These are phyloP conservation scores for Lactifluus piperatus DNA, from an alignment of 768 basidiomycete species.

Conservation along the genomic window DNA sequence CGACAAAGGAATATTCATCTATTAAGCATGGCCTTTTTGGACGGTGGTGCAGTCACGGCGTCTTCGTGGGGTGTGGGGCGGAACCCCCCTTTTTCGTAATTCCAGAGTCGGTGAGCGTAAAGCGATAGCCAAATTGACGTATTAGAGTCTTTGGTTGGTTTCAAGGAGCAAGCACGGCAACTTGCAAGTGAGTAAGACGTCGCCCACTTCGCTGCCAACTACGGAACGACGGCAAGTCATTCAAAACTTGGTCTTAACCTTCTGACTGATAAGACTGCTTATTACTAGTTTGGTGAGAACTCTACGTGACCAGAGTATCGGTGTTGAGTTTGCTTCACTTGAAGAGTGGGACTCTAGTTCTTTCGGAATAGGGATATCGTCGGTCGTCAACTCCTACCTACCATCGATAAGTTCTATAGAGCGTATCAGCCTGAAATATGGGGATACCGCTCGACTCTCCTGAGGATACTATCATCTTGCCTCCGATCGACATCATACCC, in stretches of 20 bases:
- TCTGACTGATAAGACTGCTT: neutral
- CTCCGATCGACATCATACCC: constrained; percentile 33
- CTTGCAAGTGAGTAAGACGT: too few relatives aligned
- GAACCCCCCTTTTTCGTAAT: too few relatives aligned
- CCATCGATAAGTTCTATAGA: neutral
- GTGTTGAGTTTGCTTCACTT: neutral
- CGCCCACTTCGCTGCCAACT: too few relatives aligned
- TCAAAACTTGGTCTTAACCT: neutral
- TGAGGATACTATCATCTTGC: constrained; percentile 34
- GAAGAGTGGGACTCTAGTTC: neutral
- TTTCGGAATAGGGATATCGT: neutral
- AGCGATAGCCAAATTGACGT: neutral
- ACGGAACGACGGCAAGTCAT: too few relatives aligned
- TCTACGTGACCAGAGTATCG: neutral
- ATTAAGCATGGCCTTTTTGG: too few relatives aligned
- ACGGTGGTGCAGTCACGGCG: too few relatives aligned
- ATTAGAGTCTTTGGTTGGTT: too few relatives aligned
- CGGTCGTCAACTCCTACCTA: neutral
- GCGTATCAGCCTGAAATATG: constrained; percentile 24
- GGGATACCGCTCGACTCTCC: constrained; percentile 34
- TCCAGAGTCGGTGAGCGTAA: too few relatives aligned
- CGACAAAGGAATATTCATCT: too few relatives aligned
- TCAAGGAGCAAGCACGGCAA: too few relatives aligned
- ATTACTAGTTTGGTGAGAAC: neutral
- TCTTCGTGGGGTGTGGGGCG: too few relatives aligned